Evolutionary conservation across 2,329 filamentous ascomycete genomes (phyloP), one percentile per base, ranked within the genome.

Genomic region (Fusarium euwallaceae): DNA sequence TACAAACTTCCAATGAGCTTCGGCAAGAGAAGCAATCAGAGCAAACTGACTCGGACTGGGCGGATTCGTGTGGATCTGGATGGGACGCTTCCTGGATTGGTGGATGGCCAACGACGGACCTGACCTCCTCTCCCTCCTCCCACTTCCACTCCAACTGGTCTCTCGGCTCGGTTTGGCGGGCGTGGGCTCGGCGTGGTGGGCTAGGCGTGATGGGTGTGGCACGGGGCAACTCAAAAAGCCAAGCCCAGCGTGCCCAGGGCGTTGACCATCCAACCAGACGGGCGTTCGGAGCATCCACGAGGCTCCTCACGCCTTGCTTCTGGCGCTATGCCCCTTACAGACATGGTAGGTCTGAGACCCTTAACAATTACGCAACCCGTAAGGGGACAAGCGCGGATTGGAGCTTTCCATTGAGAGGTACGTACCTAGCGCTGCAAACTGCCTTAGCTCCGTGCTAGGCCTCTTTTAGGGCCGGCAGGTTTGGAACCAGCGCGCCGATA

Each of bases 251-350:
- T 20, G 48, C 61, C 59, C 36, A 55, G 43, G 20, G 53, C 48
- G 76, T 78, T 78, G 76, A 56, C 76, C 65, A 78, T 71, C 76
- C 76, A 78, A 78, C 76, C 76, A 78, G 62, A 65, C 53, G 45
- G 59, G 56, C 39, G 60, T 64, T 75, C 60, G 43, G 58, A 64
- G 66, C 63, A 66, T 71, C 63, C 69, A 70, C 27, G 9, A 66
- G 69, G 68, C 61, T 39, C 72, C 72, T 27, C 62, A 58, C 48
- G 36, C 61, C 34, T 53, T 43, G 61, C 69, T 60, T 29, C 39
- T 32, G 39, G 34, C 37, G 69, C 75, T 67, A 78, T 70, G 8
- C 73, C 67, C 14, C 43, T 72, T 72, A 66, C 56, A 65, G 64
- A 16, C 17, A 43, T 64, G 64, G 71, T 43, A 37, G 58, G 58